Percentiles rank a stretch among this genome's conserved stretches.
phyloP scores from a whole-genome alignment of 805 yeast genomes.

The Hanseniaspora jakobsenii region DNA sequence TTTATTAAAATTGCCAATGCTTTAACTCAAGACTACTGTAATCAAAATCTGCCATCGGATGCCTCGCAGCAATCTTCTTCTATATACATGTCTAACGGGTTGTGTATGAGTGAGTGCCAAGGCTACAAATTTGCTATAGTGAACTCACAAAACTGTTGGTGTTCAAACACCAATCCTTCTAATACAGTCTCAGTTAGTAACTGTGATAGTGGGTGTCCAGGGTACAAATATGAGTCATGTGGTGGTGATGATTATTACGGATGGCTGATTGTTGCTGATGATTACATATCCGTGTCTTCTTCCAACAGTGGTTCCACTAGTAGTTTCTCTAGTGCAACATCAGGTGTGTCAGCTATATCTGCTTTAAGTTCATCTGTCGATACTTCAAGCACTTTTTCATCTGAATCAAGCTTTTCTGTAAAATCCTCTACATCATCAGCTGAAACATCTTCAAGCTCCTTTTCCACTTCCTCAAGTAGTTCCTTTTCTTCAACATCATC shows the following conservation, averaged over 20 bases:
- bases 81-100: conserved; percentile 21
- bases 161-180: conserved; percentile 20
- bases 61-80: conserved; percentile 3
- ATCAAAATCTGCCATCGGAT: conserved; percentile 7
- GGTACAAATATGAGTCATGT: conserved; percentile 23
- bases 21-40: conserved; percentile 13
- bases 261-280: conserved; percentile 20
- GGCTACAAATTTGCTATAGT: conserved; percentile 23
- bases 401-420: not conserved
- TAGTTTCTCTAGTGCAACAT: not conserved
- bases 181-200: conserved; percentile 17
- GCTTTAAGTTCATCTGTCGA: not conserved
- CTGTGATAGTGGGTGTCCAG: conserved; percentile 23
- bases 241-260: conserved; percentile 22
- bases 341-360: not conserved
- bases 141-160: conserved; percentile 24
- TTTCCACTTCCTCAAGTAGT: conserved; percentile 7
- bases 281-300: conserved; percentile 4
- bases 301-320: not conserved
- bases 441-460: conserved; percentile 3
- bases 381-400: not conserved
- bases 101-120: conserved; percentile 21
- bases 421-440: conserved; percentile 10
- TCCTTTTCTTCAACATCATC: conserved; percentile 14
- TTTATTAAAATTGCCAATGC: not conserved